These are phyloP conservation scores for Niveomyces coronatus DNA, from an alignment of 2,329 filamentous ascomycete genomes.

Conservation along the genomic window DNA sequence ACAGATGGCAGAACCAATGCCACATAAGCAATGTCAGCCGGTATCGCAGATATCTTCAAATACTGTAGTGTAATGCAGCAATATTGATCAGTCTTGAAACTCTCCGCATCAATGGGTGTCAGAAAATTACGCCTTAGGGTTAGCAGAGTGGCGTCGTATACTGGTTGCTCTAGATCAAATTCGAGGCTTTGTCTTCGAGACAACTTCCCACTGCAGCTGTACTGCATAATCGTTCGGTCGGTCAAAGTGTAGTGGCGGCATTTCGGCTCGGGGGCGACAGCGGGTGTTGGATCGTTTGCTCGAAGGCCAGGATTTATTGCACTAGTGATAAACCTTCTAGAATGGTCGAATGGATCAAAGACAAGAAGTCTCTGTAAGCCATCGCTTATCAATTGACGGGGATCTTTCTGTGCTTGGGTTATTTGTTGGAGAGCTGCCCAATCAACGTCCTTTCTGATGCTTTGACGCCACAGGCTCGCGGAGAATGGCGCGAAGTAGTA, in stretches of 20 bases:
- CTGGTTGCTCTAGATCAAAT: slow-evolving; percentile 65
- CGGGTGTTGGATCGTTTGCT: slow-evolving; percentile 55
- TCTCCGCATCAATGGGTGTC: slow-evolving; percentile 42
- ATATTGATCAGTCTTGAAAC: slow-evolving; percentile 7
- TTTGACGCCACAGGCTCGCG: slow-evolving; percentile 14
- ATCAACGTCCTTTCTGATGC: not conserved
- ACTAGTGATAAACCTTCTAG: slow-evolving; percentile 48
- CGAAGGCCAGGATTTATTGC: slow-evolving; percentile 46
- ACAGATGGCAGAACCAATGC: slow-evolving; percentile 72
- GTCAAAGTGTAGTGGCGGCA: slow-evolving; percentile 31
- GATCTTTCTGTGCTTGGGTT: not conserved
- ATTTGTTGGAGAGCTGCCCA: slow-evolving; percentile 37
- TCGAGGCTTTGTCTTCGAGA: slow-evolving; percentile 39
- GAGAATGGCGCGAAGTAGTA: slow-evolving; percentile 68
- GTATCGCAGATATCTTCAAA: slow-evolving; percentile 66
- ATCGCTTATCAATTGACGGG: slow-evolving; percentile 21
- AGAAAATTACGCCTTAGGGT: slow-evolving; percentile 75
- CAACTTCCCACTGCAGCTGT: slow-evolving; percentile 66
- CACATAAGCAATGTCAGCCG: slow-evolving; percentile 59
- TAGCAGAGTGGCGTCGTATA: slow-evolving; percentile 65
- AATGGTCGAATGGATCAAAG: slow-evolving; percentile 50
- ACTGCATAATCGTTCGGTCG: slow-evolving; percentile 63
- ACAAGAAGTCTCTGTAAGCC: slow-evolving; percentile 45
- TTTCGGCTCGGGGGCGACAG: slow-evolving; percentile 36
- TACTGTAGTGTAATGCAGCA: slow-evolving; percentile 71